These are phyloP conservation scores for Kazachstania martiniae DNA, from an alignment of 805 yeast genomes.

Conservation along the genomic window DNA sequence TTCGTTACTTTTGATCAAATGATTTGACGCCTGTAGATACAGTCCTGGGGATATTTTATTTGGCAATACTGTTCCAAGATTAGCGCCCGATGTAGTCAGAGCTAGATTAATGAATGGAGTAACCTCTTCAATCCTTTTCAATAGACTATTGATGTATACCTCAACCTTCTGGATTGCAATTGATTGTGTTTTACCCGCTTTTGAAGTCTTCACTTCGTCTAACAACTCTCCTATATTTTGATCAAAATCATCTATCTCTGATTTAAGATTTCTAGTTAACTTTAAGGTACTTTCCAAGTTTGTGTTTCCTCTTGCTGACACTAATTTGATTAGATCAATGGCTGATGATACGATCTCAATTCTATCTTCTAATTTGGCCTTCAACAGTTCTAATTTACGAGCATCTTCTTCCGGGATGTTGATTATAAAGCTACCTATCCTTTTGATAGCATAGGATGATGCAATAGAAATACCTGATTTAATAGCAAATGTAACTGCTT, in stretches of 20 bases:
- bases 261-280: constrained; percentile 43
- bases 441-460: constrained; percentile 58
- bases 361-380: constrained; percentile 41
- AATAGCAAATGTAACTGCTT: constrained; percentile 71
- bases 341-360: constrained; percentile 54
- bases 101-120: constrained; percentile 61
- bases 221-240: constrained; percentile 34
- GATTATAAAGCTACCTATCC: constrained; percentile 41
- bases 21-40: constrained; percentile 49
- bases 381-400: constrained; percentile 31
- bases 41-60: constrained; percentile 52
- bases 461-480: constrained; percentile 68
- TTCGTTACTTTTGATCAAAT: constrained; percentile 24
- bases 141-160: constrained; percentile 35
- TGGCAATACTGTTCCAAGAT: constrained; percentile 38
- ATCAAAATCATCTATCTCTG: constrained; percentile 50
- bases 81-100: constrained; percentile 58
- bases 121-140: constrained; percentile 49
- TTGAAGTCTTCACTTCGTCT: constrained; percentile 23
- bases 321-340: constrained; percentile 53
- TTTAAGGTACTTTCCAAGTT: constrained; percentile 43
- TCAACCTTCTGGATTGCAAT: constrained; percentile 38
- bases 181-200: constrained; percentile 16
- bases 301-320: constrained; percentile 53
- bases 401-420: constrained; percentile 41